Evolutionary conservation across 768 basidiomycete species (phyloP), one percentile per base, ranked within the genome.

Genomic region (Leccinum sublutescens): DNA sequence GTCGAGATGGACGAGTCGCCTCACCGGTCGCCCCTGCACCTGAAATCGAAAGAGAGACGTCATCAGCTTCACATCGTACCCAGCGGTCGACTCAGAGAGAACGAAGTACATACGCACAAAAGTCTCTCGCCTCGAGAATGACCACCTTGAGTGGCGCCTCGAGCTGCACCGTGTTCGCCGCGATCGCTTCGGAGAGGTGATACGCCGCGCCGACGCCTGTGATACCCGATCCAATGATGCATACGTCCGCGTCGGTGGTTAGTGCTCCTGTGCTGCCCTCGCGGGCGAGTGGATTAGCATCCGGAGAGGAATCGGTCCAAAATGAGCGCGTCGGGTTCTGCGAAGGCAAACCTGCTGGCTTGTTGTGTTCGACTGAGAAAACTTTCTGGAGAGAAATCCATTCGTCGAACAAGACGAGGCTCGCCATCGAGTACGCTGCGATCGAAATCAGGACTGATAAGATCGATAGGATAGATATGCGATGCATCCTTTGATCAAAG

Each of bases 101-200:
- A 9, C 9, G 54, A 14, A 47, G 27, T 58, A 58, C 6, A 58
- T 50, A 78, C 90, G 75, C 23, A 93, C 93, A 90, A 71, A 95
- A 88, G 67, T 92, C 88, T 64, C 95, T 77, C 4, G 93, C 95
- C 68, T 96, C 94, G 9, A 97, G 71, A 12, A 95, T 76, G 17
- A 86, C 84, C 1, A 87, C 78, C 31, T 75, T 84, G 48, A 83
- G 61, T 17, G 77, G 66, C 43, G 63, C 64, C 34, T 60, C 56
- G 38, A 51, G 49, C 23, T 38, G 9, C 15, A 17, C n/a, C n/a
- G 40, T n/a, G 45, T 27, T 21, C 7, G 61, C 43, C 59, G 21
- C 21, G 40, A 54, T 64, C 8, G 64, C 63, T 53, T 78, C 75
- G 3, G 84, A 76, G 34, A 94, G 76, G 67, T 93, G 88, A 70